phyloP scores from a whole-genome alignment of 192 early-diverging fungal genomes.

The Coemansia sp. region DNA sequence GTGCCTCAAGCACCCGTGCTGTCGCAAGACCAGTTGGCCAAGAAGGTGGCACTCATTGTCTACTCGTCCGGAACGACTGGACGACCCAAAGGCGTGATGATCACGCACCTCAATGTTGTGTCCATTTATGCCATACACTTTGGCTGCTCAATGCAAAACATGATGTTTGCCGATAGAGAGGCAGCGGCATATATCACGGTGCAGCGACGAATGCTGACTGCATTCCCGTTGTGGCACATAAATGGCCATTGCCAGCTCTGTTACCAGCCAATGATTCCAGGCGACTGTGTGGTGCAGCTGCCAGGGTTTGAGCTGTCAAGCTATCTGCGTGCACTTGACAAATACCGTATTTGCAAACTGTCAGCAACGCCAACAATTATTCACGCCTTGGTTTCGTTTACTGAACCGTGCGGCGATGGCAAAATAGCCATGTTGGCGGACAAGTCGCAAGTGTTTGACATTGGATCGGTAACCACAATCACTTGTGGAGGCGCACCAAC shows the following conservation, averaged over 20 bases:
- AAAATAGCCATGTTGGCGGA: background rate
- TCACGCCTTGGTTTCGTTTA: conserved; percentile 11
- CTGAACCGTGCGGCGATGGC: conserved; percentile 1
- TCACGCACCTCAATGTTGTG: conserved; percentile 44
- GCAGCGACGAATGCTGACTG: conserved; percentile 13
- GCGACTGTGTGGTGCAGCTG: conserved; percentile 25
- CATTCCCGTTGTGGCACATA: conserved; percentile 20
- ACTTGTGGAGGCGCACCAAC: conserved; percentile 38
- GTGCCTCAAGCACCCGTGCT: background rate
- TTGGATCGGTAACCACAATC: conserved; percentile 23
- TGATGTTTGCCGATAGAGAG: too few relatives aligned
- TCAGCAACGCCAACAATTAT: conserved; percentile 17
- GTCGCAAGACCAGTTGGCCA: conserved; percentile 2
- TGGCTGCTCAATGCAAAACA: too few relatives aligned
- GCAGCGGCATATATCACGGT: too few relatives aligned
- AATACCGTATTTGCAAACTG: conserved; percentile 14
- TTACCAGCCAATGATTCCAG: conserved; percentile 30
- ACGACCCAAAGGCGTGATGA: conserved; percentile 32
- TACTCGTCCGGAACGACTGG: conserved; percentile 51
- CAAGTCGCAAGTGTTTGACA: conserved; percentile 6
- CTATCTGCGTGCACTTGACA: conserved; percentile 29
- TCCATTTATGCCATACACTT: conserved; percentile 10
- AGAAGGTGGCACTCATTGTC: conserved; percentile 22
- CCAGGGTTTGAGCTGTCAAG: conserved; percentile 2
- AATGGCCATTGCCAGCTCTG: conserved; percentile 36